These are phyloP conservation scores for Erysimum cheiri DNA, from an alignment of 441 rosid genomes.

Conservation along the genomic window DNA sequence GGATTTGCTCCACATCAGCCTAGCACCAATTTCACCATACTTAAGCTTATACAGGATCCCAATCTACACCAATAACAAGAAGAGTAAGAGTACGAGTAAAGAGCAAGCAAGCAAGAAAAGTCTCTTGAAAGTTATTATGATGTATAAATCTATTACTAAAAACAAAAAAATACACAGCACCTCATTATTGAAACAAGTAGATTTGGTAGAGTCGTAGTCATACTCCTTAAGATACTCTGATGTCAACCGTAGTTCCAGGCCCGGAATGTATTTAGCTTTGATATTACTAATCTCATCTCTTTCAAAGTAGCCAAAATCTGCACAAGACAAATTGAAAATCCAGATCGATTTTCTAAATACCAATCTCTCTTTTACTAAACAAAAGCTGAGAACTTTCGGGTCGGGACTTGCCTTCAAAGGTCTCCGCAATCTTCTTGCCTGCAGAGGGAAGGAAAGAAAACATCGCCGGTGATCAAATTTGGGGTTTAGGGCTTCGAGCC, in stretches of 20 bases:
- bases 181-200: not conserved
- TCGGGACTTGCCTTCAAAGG: not conserved
- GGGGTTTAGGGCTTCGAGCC: no score
- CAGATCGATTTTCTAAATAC: no score
- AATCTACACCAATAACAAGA: not conserved
- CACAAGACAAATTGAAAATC: not conserved
- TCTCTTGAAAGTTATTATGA: not conserved
- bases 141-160: no score
- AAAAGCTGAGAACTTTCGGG: no score
- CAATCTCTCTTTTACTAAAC: no score
- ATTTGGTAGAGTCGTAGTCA: not conserved
- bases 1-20: not conserved
- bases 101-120: not conserved
- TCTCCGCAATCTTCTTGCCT: not conserved
- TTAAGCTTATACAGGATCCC: not conserved
- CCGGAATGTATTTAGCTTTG: not conserved
- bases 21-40: conserved; percentile 7
- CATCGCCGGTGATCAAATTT: not conserved
- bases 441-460: not conserved
- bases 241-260: not conserved
- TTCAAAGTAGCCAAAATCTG: conserved; percentile 3
- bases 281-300: not conserved
- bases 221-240: not conserved
- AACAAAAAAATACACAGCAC: not conserved
- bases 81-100: no score